phyloP scores from a whole-genome alignment of 1,284 basidiomycete genomes.

The Ustilago sp. region DNA sequence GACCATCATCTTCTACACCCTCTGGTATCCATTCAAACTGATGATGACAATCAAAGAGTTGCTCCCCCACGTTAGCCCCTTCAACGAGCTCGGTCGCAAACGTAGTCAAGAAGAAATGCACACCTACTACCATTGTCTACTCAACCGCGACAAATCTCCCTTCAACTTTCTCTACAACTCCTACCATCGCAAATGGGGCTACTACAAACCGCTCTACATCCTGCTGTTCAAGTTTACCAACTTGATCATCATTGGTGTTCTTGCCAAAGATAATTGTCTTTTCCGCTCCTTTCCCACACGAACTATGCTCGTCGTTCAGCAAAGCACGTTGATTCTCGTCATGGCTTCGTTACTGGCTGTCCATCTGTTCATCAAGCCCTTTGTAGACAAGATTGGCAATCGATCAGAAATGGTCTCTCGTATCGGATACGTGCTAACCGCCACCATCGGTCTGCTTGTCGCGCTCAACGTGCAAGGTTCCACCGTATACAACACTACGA shows the following conservation, averaged over 20 bases:
- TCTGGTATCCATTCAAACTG: conserved; percentile 80
- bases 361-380: conserved; percentile 74
- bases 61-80: conserved; percentile 77
- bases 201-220: conserved; percentile 68
- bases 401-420: conserved; percentile 81
- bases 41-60: conserved; percentile 74
- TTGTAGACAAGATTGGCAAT: conserved; percentile 80
- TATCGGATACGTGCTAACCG: conserved; percentile 78
- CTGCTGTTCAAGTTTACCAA: conserved; percentile 77
- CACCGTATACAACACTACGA: conserved; percentile 59
- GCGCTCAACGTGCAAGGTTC: conserved; percentile 61
- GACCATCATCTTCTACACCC: conserved; percentile 75
- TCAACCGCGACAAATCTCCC: conserved; percentile 77
- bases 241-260: conserved; percentile 77
- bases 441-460: conserved; percentile 75
- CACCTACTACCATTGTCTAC: conserved; percentile 78
- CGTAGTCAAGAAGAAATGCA: conserved; percentile 76
- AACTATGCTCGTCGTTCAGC: conserved; percentile 75
- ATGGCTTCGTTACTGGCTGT: conserved; percentile 75
- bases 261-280: conserved; percentile 78
- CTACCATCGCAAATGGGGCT: conserved; percentile 71
- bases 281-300: conserved; percentile 75
- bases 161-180: conserved; percentile 78
- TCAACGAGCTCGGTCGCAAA: conserved; percentile 78
- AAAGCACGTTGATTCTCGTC: conserved; percentile 76